phyloP scores from a whole-genome alignment of 2,329 filamentous ascomycete genomes.

The Beauveria varroae region DNA sequence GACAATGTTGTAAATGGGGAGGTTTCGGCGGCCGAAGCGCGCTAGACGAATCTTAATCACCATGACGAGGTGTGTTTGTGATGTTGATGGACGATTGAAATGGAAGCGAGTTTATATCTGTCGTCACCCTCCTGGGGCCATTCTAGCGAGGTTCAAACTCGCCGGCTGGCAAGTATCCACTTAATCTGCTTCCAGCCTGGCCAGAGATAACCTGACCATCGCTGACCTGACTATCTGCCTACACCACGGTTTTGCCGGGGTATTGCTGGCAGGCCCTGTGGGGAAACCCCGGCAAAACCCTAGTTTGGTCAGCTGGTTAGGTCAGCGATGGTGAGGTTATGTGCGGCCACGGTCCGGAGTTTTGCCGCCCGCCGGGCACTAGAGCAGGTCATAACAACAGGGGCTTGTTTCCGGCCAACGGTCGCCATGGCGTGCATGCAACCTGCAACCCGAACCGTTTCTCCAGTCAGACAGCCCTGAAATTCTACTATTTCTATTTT shows the following conservation, averaged over 20 bases:
- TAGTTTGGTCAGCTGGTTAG: no score
- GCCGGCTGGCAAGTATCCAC: background rate
- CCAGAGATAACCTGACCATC: no score
- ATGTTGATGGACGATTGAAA: background rate
- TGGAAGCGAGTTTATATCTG: background rate
- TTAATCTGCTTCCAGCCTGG: no score
- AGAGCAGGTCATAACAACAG: background rate
- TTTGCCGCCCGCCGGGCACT: conserved; percentile 27
- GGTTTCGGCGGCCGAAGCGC: conserved; percentile 80
- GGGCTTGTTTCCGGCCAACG: no score
- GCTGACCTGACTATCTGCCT: no score
- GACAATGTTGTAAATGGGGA: conserved; percentile 97
- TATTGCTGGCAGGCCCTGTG: no score
- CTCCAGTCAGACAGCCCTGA: background rate
- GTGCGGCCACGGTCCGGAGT: no score
- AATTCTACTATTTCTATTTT: background rate
- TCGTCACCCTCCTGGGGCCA: background rate
- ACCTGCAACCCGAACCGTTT: background rate
- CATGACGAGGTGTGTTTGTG: conserved; percentile 47
- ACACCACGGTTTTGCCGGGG: no score
- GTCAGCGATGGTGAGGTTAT: no score
- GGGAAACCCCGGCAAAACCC: no score
- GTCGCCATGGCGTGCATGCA: no score
- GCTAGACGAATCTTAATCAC: conserved; percentile 90
- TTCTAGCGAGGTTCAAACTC: background rate